phyloP scores from a whole-genome alignment of 441 rosid genomes.

The Monsonia emarginata region DNA sequence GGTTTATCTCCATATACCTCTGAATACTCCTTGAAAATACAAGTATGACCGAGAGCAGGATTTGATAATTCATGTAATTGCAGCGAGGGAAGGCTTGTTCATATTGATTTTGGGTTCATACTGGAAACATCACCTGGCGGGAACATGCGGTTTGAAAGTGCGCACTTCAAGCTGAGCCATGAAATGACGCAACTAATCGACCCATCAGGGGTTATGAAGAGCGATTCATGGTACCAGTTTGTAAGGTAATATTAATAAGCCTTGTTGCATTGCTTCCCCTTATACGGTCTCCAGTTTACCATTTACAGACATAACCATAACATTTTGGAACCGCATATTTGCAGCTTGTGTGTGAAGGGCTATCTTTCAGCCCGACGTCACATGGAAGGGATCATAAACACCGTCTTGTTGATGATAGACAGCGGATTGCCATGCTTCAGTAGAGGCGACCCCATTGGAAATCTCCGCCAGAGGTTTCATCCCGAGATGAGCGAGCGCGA shows the following conservation, averaged over 20 bases:
- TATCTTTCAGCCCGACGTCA: slow-evolving; percentile 79
- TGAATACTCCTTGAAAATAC: not conserved
- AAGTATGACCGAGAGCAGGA: not conserved
- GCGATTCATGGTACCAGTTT: slow-evolving; percentile 76
- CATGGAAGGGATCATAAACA: slow-evolving; percentile 90
- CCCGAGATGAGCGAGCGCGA: slow-evolving; percentile 97
- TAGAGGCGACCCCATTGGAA: slow-evolving; percentile 90
- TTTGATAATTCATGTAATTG: slow-evolving; percentile 18
- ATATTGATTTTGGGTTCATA: slow-evolving; percentile 92
- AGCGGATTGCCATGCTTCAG: slow-evolving; percentile 96
- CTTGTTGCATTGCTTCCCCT: not conserved
- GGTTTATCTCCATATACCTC: too few relatives aligned
- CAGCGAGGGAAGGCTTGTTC: slow-evolving; percentile 89
- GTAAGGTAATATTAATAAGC: slow-evolving; percentile 72
- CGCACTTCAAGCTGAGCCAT: slow-evolving; percentile 96
- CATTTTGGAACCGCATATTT: not conserved
- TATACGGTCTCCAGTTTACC: not conserved
- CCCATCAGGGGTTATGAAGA: slow-evolving; percentile 90
- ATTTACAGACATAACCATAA: too few relatives aligned
- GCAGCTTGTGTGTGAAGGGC: slow-evolving; percentile 85
- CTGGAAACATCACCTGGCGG: slow-evolving; percentile 94
- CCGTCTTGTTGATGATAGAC: slow-evolving; percentile 78
- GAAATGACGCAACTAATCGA: slow-evolving; percentile 97
- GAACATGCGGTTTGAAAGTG: slow-evolving; percentile 94
- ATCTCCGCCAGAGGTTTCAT: slow-evolving; percentile 80